Evolutionary conservation across 148 eudicot species (phyloP), one percentile per base, ranked within the genome.

Genomic region (Mesembryanthemum crystallinum): DNA sequence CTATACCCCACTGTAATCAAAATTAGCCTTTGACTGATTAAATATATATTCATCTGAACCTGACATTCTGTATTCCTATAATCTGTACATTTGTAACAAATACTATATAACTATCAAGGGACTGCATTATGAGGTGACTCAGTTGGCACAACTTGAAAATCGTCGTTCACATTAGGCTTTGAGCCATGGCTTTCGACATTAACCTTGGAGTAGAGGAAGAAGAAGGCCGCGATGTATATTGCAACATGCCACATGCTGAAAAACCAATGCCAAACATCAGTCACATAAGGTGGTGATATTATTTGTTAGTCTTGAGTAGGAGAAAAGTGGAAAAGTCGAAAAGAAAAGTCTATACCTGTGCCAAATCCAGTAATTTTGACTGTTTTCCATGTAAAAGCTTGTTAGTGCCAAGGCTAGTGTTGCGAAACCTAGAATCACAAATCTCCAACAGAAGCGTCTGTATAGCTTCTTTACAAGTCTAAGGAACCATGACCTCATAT

Each of bases 171-270:
- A 63, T 30, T 63, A 5, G 39, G 39, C 66, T 63, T 63, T n/a
- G 39, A 29, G 66, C 66, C 28, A 27, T 63, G 18, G 7, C 18
- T 30, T 63, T 35, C 33, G 17, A 45, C 6, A 24, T 18, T 47
- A 14, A 47, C 35, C n/a, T 69, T 69, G 23, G 72, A 69, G 72
- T 21, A 14, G 12, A 69, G 33, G 35, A 69, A 69, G 72, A 69
- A 69, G 58, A 69, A 69, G 33, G 72, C 54, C 35, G 58, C 54
- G 5, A 11, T 69, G 58, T 69, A 69, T 27, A 69, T 69, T 51
- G 55, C n/a, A 51, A 69, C 29, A 20, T 69, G 72, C 72, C 72
- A 69, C 47, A 69, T 23, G 11, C 72, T 69, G 72, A 14, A 47
- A 69, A 52, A 17, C 57, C 57, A 52, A 52, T 15, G n/a, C 5